Conservation (phyloP, 2,329 filamentous ascomycete species). For the Scortechinia acanthostroma region DNA sequence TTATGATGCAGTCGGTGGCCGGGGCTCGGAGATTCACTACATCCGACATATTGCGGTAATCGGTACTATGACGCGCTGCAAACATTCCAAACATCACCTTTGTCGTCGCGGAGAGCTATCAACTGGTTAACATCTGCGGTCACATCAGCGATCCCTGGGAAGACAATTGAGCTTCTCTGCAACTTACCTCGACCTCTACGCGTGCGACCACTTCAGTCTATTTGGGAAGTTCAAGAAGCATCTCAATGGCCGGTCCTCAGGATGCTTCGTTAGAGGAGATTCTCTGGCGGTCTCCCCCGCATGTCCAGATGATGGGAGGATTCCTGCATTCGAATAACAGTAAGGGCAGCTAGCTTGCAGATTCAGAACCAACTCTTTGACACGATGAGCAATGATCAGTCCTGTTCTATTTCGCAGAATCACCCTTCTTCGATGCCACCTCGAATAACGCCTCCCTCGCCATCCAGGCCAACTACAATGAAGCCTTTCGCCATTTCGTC, state of each 20-base stretch:
- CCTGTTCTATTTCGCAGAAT: constrained; percentile 53
- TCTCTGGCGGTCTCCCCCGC: constrained; percentile 31
- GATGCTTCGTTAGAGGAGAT: constrained; percentile 30
- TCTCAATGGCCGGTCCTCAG: constrained; percentile 19
- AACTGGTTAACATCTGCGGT: no score
- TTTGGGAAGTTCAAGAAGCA: no score
- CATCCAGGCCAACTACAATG: constrained; percentile 38
- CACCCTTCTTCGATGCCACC: constrained; percentile 53
- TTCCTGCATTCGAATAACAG: constrained; percentile 33
- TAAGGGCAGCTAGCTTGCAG: constrained; percentile 10
- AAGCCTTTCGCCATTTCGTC: constrained; percentile 36
- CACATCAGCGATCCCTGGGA: no score
- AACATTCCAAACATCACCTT: no score
- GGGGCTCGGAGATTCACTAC: no score
- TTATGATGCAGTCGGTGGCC: no score
- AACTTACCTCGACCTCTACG: no score
- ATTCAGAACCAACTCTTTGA: not conserved
- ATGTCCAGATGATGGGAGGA: constrained; percentile 33
- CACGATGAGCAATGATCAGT: constrained; percentile 28
- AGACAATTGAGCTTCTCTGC: no score
- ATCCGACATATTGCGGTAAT: no score
- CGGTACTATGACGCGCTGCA: no score
- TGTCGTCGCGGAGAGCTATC: no score
- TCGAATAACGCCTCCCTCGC: constrained; percentile 52
- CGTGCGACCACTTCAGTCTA: no score